Base-by-base conservation (phyloP, 768 basidiomycete species). In the Heimioporus sp. region DNA sequence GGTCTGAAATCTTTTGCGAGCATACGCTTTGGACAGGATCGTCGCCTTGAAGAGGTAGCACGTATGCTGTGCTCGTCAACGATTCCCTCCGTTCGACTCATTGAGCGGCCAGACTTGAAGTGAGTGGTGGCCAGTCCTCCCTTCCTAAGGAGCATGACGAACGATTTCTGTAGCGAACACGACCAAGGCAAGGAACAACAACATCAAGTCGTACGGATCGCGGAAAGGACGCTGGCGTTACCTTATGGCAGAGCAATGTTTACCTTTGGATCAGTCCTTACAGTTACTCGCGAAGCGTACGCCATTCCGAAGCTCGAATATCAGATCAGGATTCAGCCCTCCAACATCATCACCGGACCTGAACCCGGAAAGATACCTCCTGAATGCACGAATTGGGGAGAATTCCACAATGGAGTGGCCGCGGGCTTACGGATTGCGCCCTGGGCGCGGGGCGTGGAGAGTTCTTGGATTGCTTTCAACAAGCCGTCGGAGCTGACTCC, bases 371-470 rank as follows among this genome's bases (percentile, higher is more conserved):
- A 91, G 65, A 80, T 93, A 52, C 75, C 80, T 0, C 59, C 71
- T 1, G 95, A 98, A 39, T 86, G 85, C 30, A 70, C 82, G 6
- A 80, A 77, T 46, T 99, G 96, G 97, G 93, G 91, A n/a, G 90
- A 95, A 54, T 99, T 99, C 70, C 94, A 98, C 70, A 94, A 96
- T 56, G 97, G 97, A 10, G 96, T 97, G 0, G 92, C 93, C 9
- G 90, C 92, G 5, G 97, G 88, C 3, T 69, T 99, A 40, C 85
- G 91, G 8, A 83, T 98, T 45, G 84, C 87, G 0, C 83, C 90
- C 0, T 78, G 81, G n/a, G 80, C 86, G 10, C 70, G 74, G 43
- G 83, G 83, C 10, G 80, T 98, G 39, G 92, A 97, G 65, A 91
- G 90, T 61, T 92, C 93, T 0, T 98, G 95, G 92, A 93, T 97